Evolutionary conservation across 345 rosid genomes (phyloP).

Genomic region (Eucalyptus globulus): DNA sequence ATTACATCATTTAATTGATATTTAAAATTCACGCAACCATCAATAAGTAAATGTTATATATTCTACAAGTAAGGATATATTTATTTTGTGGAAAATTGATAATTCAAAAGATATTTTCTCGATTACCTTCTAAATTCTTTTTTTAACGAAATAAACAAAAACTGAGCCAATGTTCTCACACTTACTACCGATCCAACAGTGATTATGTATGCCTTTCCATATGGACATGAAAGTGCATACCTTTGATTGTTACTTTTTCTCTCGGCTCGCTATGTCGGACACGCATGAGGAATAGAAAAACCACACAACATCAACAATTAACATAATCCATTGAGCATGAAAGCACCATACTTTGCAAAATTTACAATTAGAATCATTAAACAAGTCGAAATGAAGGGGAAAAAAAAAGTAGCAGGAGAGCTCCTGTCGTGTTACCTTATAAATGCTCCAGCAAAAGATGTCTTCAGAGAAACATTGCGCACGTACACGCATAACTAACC

Average conservation of each 20-base stretch:
- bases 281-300: background rate
- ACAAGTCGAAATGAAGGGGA: background rate
- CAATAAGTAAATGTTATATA: background rate
- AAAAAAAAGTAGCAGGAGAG: background rate
- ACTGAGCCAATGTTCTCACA: background rate
- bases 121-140: background rate
- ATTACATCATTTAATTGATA: background rate
- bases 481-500: background rate
- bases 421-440: background rate
- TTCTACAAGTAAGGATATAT: background rate
- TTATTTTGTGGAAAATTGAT: background rate
- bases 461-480: background rate
- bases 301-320: background rate
- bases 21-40: background rate
- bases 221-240: background rate
- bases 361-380: background rate
- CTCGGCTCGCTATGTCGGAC: background rate
- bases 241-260: background rate
- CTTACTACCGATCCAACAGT: background rate
- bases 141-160: background rate
- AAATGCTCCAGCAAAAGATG: background rate
- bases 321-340: background rate
- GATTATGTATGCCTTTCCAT: background rate
- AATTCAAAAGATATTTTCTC: background rate
- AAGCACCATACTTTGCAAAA: background rate